Evolutionary conservation across 176 grass and related monocot species (phyloP), one percentile per base, ranked within the genome.

Genomic region (Musa troglodytarum): DNA sequence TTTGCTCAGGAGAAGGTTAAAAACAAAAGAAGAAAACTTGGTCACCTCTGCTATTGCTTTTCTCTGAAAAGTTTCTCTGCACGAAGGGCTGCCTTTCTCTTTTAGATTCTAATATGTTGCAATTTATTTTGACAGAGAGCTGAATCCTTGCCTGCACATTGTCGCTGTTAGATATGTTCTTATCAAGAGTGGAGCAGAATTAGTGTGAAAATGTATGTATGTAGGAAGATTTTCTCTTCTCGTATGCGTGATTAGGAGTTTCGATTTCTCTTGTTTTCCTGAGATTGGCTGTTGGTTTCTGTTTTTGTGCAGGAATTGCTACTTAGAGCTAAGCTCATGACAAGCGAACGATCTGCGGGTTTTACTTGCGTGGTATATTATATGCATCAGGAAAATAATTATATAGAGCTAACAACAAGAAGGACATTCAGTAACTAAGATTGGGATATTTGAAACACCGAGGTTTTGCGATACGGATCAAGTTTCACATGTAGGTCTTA

Each of bases 121-220:
- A 50, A 69, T 69, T 69, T 50, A 69, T 69, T 69, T 69, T 69
- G 28, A 29, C 66, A 69, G 66, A 69, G 34, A 69, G 29, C 34
- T 69, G 34, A 50, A n/a, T 69, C 66, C 34, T 69, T 20, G 66
- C 66, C 66, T 69, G 66, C 66, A 69, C 50, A 20, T 69, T 69
- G 49, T 69, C 66, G 34, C 66, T 69, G 66, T 69, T 69, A 69
- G 66, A 69, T 69, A n/a, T 20, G 15, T 69, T 69, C 29, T 69
- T 69, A 69, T 69, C 23, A 69, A 69, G 66, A 69, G 34, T 50
- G 66, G 66, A 69, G 66, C 66, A 69, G 6, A 69, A 15, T 69
- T 69, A 69, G 66, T 69, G 66, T 69, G 66, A 69, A 69, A 69
- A 69, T 69, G 66, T 69, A 69, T 10, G 26, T 28, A 69, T 69